These are phyloP conservation scores for Pezicula carpinea DNA, from an alignment of 2,329 filamentous ascomycete species.

Conservation along the genomic window DNA sequence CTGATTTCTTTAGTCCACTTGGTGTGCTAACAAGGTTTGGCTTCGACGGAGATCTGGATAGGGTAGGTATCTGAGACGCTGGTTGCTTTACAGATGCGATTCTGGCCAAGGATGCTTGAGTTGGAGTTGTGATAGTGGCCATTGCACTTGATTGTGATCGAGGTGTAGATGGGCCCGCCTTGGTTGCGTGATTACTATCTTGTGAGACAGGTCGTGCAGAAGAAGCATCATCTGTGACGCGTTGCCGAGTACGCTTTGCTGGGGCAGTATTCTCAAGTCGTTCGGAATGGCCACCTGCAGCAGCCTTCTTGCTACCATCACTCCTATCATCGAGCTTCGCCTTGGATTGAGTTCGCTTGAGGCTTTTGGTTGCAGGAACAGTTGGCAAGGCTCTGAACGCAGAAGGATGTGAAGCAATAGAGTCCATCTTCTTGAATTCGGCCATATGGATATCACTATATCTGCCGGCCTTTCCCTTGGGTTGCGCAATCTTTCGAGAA, in stretches of 20 bases:
- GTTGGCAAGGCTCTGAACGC: slow-evolving; percentile 60
- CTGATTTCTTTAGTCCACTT: slow-evolving; percentile 48
- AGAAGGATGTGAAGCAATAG: slow-evolving; percentile 82
- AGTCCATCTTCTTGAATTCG: slow-evolving; percentile 97
- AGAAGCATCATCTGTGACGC: slow-evolving; percentile 64
- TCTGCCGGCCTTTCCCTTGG: slow-evolving; percentile 72
- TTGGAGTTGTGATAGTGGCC: slow-evolving; percentile 68
- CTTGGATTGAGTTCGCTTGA: slow-evolving; percentile 53
- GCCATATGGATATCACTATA: slow-evolving; percentile 84
- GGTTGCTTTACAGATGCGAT: slow-evolving; percentile 49
- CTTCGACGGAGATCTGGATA: slow-evolving; percentile 52
- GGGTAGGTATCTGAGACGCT: slow-evolving; percentile 38
- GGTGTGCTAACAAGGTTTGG: slow-evolving; percentile 36
- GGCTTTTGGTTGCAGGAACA: slow-evolving; percentile 40
- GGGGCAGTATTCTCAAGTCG: slow-evolving; percentile 32
- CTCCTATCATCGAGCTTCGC: slow-evolving; percentile 60
- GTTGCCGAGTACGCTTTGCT: slow-evolving; percentile 69
- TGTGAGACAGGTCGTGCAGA: slow-evolving; percentile 55
- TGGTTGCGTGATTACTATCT: slow-evolving; percentile 44
- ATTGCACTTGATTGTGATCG: slow-evolving; percentile 42
- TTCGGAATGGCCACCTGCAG: slow-evolving; percentile 8
- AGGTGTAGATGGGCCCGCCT: slow-evolving; percentile 34
- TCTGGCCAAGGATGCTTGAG: slow-evolving; percentile 67
- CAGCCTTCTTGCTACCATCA: slow-evolving; percentile 35
- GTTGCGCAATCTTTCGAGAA: slow-evolving; percentile 69